phyloP scores from a whole-genome alignment of 2,329 filamentous ascomycete genomes.

The Trichoderma cornu-damae region DNA sequence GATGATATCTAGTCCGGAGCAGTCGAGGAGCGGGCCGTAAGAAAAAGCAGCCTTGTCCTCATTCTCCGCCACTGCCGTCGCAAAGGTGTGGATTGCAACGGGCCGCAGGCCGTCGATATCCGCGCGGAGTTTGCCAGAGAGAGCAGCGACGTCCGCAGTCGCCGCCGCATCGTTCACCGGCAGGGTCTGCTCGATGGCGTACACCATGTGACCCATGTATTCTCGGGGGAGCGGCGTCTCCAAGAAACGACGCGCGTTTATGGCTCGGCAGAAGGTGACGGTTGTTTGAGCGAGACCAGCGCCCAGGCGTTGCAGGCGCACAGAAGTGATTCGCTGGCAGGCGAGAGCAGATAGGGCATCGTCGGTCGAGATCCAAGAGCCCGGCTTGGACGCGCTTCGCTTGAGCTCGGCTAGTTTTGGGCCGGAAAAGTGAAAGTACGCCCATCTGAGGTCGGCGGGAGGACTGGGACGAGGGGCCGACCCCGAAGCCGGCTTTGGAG shows the following conservation, averaged over 20 bases:
- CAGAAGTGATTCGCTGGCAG: neutral
- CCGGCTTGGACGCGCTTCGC: neutral
- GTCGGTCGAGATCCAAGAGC: slow-evolving; percentile 1
- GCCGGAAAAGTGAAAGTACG: neutral
- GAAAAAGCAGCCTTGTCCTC: neutral
- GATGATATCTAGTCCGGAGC: neutral
- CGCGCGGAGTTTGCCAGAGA: neutral
- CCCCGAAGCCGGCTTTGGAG: neutral
- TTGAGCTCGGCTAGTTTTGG: neutral
- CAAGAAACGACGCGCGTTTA: neutral
- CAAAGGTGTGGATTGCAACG: neutral
- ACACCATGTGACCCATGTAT: neutral
- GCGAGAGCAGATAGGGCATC: neutral
- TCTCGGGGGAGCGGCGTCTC: neutral
- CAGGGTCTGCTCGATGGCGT: neutral
- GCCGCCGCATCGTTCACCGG: neutral
- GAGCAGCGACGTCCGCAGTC: neutral
- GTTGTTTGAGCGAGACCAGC: neutral
- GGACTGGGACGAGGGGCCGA: neutral
- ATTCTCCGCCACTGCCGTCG: neutral
- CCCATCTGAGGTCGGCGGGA: neutral
- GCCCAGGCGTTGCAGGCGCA: neutral
- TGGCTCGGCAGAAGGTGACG: neutral
- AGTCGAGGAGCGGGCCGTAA: neutral
- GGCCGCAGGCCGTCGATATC: neutral